phyloP scores from a whole-genome alignment of 805 yeast genomes.

The Sungouiella blattae region DNA sequence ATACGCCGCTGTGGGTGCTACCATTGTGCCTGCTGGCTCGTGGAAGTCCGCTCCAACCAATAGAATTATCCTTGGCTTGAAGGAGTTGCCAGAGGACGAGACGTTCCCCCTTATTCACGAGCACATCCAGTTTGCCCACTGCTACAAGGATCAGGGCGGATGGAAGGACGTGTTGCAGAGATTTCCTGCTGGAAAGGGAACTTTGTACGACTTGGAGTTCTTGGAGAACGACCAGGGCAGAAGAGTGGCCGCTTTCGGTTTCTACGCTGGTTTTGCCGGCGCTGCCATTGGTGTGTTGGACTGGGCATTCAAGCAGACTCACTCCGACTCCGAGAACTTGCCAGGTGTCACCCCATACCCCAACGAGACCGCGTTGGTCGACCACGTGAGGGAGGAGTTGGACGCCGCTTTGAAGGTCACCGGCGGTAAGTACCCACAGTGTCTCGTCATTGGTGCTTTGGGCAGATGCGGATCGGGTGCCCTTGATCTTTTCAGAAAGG shows the following conservation, averaged over 20 bases:
- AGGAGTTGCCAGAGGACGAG: slow-evolving; percentile 89
- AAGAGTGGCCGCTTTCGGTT: slow-evolving; percentile 99
- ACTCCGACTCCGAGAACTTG: slow-evolving; percentile 62
- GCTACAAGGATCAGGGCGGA: slow-evolving; percentile 96
- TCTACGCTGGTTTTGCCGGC: slow-evolving; percentile 99
- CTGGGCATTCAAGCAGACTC: slow-evolving; percentile 89
- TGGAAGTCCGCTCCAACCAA: slow-evolving; percentile 92
- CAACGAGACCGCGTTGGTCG: slow-evolving; percentile 70
- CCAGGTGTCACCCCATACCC: slow-evolving; percentile 81
- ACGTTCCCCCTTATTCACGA: slow-evolving; percentile 91
- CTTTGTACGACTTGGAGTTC: slow-evolving; percentile 90
- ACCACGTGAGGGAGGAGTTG: slow-evolving; percentile 62
- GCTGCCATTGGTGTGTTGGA: slow-evolving; percentile 94
- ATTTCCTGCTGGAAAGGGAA: slow-evolving; percentile 89
- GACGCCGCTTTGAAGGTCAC: slow-evolving; percentile 52
- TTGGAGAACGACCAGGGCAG: slow-evolving; percentile 92
- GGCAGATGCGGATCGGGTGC: slow-evolving; percentile 99
- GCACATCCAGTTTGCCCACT: slow-evolving; percentile 98
- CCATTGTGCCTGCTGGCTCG: slow-evolving; percentile 86
- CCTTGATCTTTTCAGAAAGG: slow-evolving; percentile 71
- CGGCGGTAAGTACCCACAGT: slow-evolving; percentile 69
- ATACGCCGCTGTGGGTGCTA: slow-evolving; percentile 77
- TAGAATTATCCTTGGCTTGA: slow-evolving; percentile 86
- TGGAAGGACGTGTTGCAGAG: slow-evolving; percentile 90
- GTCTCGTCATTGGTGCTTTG: slow-evolving; percentile 90